phyloP scores from a whole-genome alignment of 345 rosid species.

The Capsella bursapastoris region DNA sequence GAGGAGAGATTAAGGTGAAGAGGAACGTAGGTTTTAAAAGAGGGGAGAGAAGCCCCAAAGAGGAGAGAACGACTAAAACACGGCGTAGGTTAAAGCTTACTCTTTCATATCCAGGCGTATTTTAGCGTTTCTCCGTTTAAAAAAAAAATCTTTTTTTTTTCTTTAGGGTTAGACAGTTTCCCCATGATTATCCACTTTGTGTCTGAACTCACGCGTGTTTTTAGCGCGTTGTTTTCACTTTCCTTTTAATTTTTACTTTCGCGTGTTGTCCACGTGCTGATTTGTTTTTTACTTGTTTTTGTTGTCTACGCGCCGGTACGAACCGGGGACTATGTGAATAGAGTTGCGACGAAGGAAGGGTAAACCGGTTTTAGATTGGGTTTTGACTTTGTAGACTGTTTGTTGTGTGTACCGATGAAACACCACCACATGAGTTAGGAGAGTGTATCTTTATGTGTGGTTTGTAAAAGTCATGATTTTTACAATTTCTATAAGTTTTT shows the following conservation, averaged over 20 bases:
- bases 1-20: slow-evolving; percentile 37
- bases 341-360: neutral
- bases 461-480: too few species aligned
- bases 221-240: neutral
- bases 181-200: slow-evolving; percentile 34
- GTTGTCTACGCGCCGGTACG: neutral
- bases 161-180: slow-evolving; percentile 14
- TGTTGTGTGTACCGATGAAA: too few species aligned
- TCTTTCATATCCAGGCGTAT: neutral
- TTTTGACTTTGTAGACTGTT: too few species aligned
- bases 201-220: neutral
- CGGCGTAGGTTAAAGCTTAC: slow-evolving; percentile 34
- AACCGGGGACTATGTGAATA: neutral
- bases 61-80: slow-evolving; percentile 22
- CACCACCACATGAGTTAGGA: too few species aligned
- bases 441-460: too few species aligned
- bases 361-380: neutral
- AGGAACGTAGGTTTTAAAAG: slow-evolving; percentile 46
- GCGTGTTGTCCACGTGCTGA: slow-evolving; percentile 1
- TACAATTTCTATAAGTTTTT: too few species aligned
- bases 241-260: neutral
- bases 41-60: neutral
- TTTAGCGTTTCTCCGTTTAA: slow-evolving; percentile 2
- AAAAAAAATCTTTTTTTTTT: neutral
- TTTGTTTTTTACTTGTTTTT: neutral